These are phyloP conservation scores for Torulaspora pretoriensis DNA, from an alignment of 1,139 yeast species.

Conservation along the genomic window DNA sequence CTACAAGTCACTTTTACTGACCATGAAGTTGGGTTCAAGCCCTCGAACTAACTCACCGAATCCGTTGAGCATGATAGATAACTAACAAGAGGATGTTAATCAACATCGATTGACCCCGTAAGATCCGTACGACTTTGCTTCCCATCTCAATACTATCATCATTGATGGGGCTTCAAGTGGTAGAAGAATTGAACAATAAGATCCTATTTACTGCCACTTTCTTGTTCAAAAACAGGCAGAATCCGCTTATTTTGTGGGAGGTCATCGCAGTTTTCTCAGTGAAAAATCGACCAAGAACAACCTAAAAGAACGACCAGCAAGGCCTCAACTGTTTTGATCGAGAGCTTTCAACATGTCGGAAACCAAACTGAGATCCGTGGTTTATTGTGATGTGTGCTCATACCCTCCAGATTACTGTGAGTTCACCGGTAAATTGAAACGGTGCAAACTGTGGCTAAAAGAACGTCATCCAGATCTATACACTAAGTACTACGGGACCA, in stretches of 20 bases:
- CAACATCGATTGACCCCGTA: neutral
- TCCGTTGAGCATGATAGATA: neutral
- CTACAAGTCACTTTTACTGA: neutral
- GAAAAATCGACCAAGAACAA: neutral
- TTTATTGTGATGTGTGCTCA: slow-evolving; percentile 81
- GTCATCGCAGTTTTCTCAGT: neutral
- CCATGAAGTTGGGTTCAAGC: neutral
- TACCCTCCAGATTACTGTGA: slow-evolving; percentile 94
- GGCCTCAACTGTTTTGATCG: neutral
- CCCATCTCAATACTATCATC: neutral
- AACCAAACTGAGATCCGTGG: slow-evolving; percentile 42
- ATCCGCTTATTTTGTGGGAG: neutral
- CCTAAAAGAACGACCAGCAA: neutral
- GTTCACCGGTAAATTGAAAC: slow-evolving; percentile 74
- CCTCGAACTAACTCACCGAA: neutral
- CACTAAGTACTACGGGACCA: slow-evolving; percentile 47
- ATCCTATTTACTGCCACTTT: neutral
- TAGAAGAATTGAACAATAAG: neutral
- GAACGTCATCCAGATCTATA: slow-evolving; percentile 55
- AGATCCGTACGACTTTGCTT: neutral
- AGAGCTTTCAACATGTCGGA: slow-evolving; percentile 2
- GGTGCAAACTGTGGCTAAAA: slow-evolving; percentile 81
- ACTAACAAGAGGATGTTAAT: neutral
- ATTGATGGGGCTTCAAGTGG: neutral
- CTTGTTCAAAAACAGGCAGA: too few relatives aligned